Conservation (phyloP, 176 grass and related monocot species). For the Paspalum vaginatum region DNA sequence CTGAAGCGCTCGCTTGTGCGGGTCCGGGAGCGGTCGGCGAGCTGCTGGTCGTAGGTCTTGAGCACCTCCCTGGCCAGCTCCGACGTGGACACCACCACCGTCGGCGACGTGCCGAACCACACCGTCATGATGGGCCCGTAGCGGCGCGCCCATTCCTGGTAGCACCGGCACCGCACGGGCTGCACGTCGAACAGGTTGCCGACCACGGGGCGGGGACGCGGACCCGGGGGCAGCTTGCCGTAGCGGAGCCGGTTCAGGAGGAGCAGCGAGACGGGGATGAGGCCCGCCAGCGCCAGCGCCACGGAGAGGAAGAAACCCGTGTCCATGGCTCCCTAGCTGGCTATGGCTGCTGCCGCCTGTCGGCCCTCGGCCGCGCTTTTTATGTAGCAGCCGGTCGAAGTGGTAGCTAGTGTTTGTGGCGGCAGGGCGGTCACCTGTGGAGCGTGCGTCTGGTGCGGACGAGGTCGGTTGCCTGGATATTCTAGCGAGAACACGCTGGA, state of each 20-base stretch:
- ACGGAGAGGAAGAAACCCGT: constrained; percentile 26
- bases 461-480: no score
- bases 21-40: constrained; percentile 59
- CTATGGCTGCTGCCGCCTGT: not conserved
- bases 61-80: constrained; percentile 71
- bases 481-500: not conserved
- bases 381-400: no score
- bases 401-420: no score
- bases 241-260: constrained; percentile 41
- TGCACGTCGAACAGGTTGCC: constrained; percentile 76
- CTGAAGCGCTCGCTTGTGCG: constrained; percentile 54
- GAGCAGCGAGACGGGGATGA: constrained; percentile 26
- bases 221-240: constrained; percentile 59
- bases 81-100: constrained; percentile 59
- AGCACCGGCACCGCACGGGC: constrained; percentile 77
- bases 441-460: no score
- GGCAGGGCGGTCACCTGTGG: no score
- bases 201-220: constrained; percentile 63
- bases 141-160: constrained; percentile 60
- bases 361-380: not conserved
- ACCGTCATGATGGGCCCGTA: constrained; percentile 75
- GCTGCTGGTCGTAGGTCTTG: constrained; percentile 65
- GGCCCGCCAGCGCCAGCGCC: constrained; percentile 35
- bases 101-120: constrained; percentile 56
- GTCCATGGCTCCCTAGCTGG: constrained; percentile 47